phyloP scores from a whole-genome alignment of 2,329 filamentous ascomycete genomes.

The Pseudogymnoascus sp. region DNA sequence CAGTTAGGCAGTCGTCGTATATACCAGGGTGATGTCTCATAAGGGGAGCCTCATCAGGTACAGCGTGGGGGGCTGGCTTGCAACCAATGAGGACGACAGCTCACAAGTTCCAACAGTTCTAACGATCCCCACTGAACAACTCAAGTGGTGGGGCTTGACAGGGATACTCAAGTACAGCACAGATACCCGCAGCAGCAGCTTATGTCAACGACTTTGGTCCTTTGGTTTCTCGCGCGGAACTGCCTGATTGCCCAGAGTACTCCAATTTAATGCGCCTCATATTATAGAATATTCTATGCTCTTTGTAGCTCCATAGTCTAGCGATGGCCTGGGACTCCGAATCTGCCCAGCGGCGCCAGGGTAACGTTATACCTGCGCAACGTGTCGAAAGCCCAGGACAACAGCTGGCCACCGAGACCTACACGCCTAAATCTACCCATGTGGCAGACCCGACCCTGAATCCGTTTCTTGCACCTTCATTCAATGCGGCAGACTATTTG shows the following conservation, averaged over 20 bases:
- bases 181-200: background rate
- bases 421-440: slow-evolving; percentile 42
- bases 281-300: background rate
- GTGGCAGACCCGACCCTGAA: slow-evolving; percentile 63
- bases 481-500: slow-evolving; percentile 78
- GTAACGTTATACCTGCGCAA: slow-evolving; percentile 21
- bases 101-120: background rate
- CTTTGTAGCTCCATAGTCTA: background rate
- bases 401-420: slow-evolving; percentile 14
- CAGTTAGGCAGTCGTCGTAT: background rate
- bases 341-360: slow-evolving; percentile 21
- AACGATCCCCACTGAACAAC: slow-evolving; percentile 6
- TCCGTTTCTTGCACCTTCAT: slow-evolving; percentile 65
- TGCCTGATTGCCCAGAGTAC: background rate
- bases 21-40: background rate
- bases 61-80: background rate
- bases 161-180: background rate
- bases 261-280: background rate
- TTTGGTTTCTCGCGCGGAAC: background rate
- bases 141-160: background rate
- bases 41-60: slow-evolving; percentile 1
- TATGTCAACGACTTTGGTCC: slow-evolving; percentile 3
- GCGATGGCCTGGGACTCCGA: slow-evolving; percentile 23
- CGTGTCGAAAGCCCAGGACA: slow-evolving; percentile 9
- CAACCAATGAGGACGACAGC: background rate